Conservation (phyloP, 23 red algal species). For the Porphyridium purpureum region DNA sequence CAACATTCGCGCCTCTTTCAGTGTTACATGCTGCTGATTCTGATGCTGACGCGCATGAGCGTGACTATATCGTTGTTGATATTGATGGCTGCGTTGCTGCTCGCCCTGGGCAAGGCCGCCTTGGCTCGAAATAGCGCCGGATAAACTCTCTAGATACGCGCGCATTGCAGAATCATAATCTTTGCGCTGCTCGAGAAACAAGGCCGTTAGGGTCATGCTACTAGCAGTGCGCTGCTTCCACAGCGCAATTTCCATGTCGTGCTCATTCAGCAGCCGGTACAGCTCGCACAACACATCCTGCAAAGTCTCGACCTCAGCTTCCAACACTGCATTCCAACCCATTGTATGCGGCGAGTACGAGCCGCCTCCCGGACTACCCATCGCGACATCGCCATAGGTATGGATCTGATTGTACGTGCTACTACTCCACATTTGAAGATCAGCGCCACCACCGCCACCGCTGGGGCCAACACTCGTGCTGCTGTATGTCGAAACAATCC, state of each 20-base stretch:
- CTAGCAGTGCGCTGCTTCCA: constrained; percentile 42
- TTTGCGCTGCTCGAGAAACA: constrained; percentile 61
- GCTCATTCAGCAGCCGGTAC: constrained; percentile 46
- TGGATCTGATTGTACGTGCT: too few species aligned
- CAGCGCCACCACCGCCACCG: too few species aligned
- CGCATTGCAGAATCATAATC: too few species aligned
- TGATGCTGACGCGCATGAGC: background rate
- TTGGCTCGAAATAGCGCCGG: constrained; percentile 29
- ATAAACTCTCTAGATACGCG: too few species aligned
- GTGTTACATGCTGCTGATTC: background rate
- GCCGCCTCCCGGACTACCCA: too few species aligned
- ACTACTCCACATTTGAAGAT: too few species aligned
- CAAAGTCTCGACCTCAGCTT: constrained; percentile 42
- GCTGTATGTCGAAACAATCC: too few species aligned
- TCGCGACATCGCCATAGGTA: too few species aligned
- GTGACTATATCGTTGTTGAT: background rate
- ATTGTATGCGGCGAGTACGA: too few species aligned
- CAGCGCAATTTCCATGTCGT: constrained; percentile 31
- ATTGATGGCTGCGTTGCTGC: background rate
- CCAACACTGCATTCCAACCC: constrained; percentile 2
- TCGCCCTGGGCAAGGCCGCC: constrained; percentile 6
- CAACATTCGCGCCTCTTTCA: constrained; percentile 35
- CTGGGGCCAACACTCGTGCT: too few species aligned
- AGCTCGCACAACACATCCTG: constrained; percentile 42
- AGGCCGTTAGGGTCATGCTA: constrained; percentile 8